Evolutionary conservation across 164 flowering plant genomes (phyloP).

Genomic region (Chimonanthus salicifolius): DNA sequence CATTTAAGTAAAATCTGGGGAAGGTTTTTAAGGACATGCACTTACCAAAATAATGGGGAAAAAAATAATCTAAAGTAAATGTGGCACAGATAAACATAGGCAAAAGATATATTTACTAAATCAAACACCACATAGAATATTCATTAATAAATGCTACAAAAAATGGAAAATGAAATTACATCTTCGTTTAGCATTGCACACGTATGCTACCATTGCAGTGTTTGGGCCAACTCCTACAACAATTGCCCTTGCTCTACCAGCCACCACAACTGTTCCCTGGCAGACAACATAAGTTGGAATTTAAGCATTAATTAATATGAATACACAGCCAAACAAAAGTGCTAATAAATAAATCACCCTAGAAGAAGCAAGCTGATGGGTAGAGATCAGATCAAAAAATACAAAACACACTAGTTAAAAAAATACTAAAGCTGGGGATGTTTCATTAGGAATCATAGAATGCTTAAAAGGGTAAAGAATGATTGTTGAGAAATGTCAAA

Average conservation of each 20-base stretch:
- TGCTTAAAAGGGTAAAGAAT: not conserved
- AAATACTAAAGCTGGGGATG: not conserved
- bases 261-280: conserved; percentile 92
- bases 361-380: not conserved
- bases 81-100: not conserved
- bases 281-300: conserved; percentile 13
- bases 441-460: not conserved
- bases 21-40: not conserved
- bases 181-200: conserved; percentile 87
- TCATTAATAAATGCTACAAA: not conserved
- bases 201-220: conserved; percentile 97
- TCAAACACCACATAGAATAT: not conserved
- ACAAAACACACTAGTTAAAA: not conserved
- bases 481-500: not conserved
- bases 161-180: conserved; percentile 24
- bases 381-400: not conserved
- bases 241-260: conserved; percentile 94
- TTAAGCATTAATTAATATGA: not conserved
- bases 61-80: not conserved
- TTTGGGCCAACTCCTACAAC: conserved; percentile 92
- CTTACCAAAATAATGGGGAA: not conserved
- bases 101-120: not conserved
- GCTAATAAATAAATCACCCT: not conserved
- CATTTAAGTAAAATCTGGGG: not conserved
- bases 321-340: not conserved